Base-by-base conservation (phyloP, 176 grass and related monocot species). In the Cocos nucifera region DNA sequence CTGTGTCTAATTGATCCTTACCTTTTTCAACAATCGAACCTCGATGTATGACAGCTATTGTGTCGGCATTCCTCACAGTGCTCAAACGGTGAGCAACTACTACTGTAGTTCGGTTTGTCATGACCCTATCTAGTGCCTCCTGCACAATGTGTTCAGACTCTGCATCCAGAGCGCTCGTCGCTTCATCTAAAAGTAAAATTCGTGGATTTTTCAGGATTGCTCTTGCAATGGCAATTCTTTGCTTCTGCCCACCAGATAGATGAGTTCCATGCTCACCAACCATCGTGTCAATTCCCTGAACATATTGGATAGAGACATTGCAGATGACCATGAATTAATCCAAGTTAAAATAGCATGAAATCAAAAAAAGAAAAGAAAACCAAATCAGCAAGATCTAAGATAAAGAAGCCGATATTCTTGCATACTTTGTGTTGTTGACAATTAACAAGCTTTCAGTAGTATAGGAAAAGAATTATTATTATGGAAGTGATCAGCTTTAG, bases 141-240 rank as follows among this genome's bases (percentile, higher is more conserved):
- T 88, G 89, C 44, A 95, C 89, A 53, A 95, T 77, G 50, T 85
- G 68, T 67, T 95, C 89, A 26, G 89, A 95, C 64, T 85, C 85
- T 0, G 89, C 81, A 69, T 95, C 89, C 49, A 95, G 72, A 67
- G 89, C 89, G 17, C 89, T 95, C 50, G 89, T 95, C 28, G 89
- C 89, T 81, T 95, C 89, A 54, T 95, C 89, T 62, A 95, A 52
- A 56, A 95, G 76, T 66, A 95, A 82, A 44, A 95, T 89, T 50
- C 89, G 85, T 51, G 89, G 89, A 73, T 95, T 75, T 80, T 95
- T 95, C 35, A 95, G 81, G 66, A 95, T 95, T 63, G 85, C 89
- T 73, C 89, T 89, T 22, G 89, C 89, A 4, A 95, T 95, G 53
- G 89, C 89, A 79, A 95, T 82, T 73, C 89, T 95, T 73, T 95